Evolutionary conservation across 495 filamentous ascomycete genomes (phyloP).

Genomic region (Penicillium angulare): DNA sequence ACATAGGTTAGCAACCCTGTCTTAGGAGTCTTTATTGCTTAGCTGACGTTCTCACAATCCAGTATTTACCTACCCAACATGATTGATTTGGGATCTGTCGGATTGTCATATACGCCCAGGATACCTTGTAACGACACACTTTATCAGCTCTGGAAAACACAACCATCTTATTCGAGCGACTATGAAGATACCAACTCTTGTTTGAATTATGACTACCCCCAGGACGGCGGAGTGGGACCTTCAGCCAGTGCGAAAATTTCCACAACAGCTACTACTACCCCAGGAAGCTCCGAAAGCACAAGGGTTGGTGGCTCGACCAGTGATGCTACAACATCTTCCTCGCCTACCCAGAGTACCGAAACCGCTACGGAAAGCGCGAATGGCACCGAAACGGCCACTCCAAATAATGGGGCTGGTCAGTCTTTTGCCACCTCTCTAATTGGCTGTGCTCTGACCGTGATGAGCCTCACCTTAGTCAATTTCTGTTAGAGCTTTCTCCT

Average conservation of each 20-base stretch:
- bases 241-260: too few relatives aligned
- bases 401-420: not conserved
- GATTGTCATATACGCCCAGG: not conserved
- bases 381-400: not conserved
- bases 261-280: not conserved
- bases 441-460: not conserved
- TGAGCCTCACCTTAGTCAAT: too few relatives aligned
- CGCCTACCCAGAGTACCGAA: not conserved
- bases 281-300: not conserved
- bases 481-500: too few relatives aligned
- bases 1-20: not conserved
- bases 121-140: constrained; percentile 4
- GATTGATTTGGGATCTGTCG: not conserved
- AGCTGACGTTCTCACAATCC: not conserved
- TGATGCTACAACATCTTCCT: not conserved
- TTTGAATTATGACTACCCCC: not conserved
- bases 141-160: not conserved
- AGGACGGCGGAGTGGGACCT: not conserved
- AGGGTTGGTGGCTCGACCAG: not conserved
- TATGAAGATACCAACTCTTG: not conserved
- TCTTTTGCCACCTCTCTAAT: not conserved
- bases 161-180: not conserved
- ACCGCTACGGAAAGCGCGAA: not conserved
- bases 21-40: not conserved
- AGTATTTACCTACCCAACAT: not conserved